Percentiles rank a stretch among this genome's conserved stretches.
Evolutionary conservation across 306 rosid genomes (phyloP).

Genomic region (Fragaria ananassa): DNA sequence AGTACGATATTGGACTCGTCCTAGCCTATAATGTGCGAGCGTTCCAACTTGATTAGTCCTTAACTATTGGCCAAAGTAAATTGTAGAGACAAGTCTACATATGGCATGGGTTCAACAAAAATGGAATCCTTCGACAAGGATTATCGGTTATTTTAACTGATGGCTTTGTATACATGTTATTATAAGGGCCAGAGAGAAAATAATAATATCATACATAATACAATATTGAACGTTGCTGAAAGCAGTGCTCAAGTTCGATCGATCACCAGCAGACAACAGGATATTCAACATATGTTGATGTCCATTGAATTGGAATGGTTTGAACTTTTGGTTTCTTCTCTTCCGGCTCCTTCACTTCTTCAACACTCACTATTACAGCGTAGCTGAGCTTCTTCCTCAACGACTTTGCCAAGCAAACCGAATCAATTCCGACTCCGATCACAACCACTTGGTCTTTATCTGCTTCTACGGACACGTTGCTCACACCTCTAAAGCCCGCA

Average conservation of each 20-base stretch:
- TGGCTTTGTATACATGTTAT: neutral
- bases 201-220: too few relatives aligned
- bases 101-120: too few relatives aligned
- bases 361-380: conserved; percentile 7
- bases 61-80: too few relatives aligned
- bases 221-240: neutral
- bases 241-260: neutral
- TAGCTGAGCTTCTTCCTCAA: conserved; percentile 18
- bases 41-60: too few relatives aligned
- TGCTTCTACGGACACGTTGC: conserved; percentile 32
- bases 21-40: too few relatives aligned
- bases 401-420: conserved; percentile 19
- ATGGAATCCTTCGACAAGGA: neutral
- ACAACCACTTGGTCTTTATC: conserved; percentile 28
- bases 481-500: conserved; percentile 12
- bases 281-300: neutral
- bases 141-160: neutral
- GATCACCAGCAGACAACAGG: neutral
- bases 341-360: conserved; percentile 1
- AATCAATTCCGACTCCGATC: conserved; percentile 17
- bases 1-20: too few relatives aligned
- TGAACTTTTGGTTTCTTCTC: neutral
- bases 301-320: neutral
- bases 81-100: too few relatives aligned
- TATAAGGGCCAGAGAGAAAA: neutral